Percentiles rank a stretch among this genome's conserved stretches.
These are phyloP conservation scores for Perkinsela sp. DNA, from an alignment of 208 protist species.

Conservation along the genomic window DNA sequence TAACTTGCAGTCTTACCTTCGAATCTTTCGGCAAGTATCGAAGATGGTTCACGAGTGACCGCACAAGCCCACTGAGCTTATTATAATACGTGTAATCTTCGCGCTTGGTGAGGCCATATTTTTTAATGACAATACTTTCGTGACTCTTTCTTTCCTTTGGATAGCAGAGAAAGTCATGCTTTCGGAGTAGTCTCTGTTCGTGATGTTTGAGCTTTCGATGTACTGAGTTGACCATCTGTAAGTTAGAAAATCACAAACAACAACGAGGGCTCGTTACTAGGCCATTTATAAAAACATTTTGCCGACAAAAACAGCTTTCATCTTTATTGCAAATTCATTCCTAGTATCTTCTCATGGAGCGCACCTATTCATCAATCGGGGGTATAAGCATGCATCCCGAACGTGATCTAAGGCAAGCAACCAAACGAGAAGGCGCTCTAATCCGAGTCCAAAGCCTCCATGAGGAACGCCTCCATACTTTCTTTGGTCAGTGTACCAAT, in stretches of 20 bases:
- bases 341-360: no score
- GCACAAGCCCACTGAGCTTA: constrained; percentile 43
- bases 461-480: constrained; percentile 84
- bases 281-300: no score
- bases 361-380: constrained; percentile 75
- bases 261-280: no score
- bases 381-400: constrained; percentile 83
- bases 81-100: constrained; percentile 68
- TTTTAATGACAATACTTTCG: constrained; percentile 60
- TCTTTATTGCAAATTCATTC: no score
- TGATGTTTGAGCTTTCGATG: constrained; percentile 52
- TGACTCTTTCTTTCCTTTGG: constrained; percentile 54
- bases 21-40: constrained; percentile 49
- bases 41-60: constrained; percentile 48
- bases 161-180: constrained; percentile 70
- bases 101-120: constrained; percentile 64
- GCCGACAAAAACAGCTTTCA: no score
- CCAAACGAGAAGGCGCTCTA: constrained; percentile 89
- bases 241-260: no score
- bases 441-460: constrained; percentile 89
- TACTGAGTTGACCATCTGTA: constrained; percentile 33
- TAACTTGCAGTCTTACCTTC: constrained; percentile 57
- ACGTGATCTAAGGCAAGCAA: constrained; percentile 75
- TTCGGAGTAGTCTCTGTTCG: constrained; percentile 58
- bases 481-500: constrained; percentile 94